These are phyloP conservation scores for Ceratobasidium sp. DNA, from an alignment of 1,284 basidiomycete genomes.

Conservation along the genomic window DNA sequence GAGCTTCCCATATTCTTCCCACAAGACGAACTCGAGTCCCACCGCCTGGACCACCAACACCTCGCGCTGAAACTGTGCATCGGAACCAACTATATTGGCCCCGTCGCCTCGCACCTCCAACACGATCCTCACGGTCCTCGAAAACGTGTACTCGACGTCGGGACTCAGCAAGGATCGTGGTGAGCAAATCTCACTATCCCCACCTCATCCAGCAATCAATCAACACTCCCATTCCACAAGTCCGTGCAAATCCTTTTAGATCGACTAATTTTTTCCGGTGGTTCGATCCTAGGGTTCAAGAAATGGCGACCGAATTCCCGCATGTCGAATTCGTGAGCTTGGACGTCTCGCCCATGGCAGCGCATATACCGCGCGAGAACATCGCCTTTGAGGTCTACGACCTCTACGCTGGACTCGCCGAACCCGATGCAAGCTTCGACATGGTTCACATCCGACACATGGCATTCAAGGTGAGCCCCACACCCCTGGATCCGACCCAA, in stretches of 20 bases:
- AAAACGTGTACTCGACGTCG: slow-evolving; percentile 36
- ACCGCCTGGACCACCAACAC: slow-evolving; percentile 29
- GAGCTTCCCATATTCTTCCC: slow-evolving; percentile 29
- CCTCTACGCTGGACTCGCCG: slow-evolving; percentile 27
- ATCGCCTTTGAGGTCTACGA: slow-evolving; percentile 35
- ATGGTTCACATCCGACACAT: slow-evolving; percentile 33
- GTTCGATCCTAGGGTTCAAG: slow-evolving; percentile 25
- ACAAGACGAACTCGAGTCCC: slow-evolving; percentile 29
- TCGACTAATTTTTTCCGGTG: neutral
- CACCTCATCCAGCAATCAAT: neutral
- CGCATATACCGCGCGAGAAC: slow-evolving; percentile 41
- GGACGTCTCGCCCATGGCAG: slow-evolving; percentile 39
- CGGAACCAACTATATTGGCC: slow-evolving; percentile 27
- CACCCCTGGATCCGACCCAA: neutral
- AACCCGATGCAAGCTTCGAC: slow-evolving; percentile 22
- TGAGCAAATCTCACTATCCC: slow-evolving; percentile 6
- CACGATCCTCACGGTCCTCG: slow-evolving; percentile 1
- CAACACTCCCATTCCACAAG: neutral
- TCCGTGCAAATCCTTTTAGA: slow-evolving; percentile 9
- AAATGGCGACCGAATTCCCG: slow-evolving; percentile 37
- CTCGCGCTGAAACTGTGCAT: slow-evolving; percentile 16
- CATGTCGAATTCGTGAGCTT: slow-evolving; percentile 39
- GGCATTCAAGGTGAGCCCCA: slow-evolving; percentile 22
- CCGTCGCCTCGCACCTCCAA: slow-evolving; percentile 19
- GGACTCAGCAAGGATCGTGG: slow-evolving; percentile 37